Percentiles rank a stretch among this genome's conserved stretches.
Conservation (phyloP, 805 yeast genomes). For the Wickerhamomyces alni region DNA sequence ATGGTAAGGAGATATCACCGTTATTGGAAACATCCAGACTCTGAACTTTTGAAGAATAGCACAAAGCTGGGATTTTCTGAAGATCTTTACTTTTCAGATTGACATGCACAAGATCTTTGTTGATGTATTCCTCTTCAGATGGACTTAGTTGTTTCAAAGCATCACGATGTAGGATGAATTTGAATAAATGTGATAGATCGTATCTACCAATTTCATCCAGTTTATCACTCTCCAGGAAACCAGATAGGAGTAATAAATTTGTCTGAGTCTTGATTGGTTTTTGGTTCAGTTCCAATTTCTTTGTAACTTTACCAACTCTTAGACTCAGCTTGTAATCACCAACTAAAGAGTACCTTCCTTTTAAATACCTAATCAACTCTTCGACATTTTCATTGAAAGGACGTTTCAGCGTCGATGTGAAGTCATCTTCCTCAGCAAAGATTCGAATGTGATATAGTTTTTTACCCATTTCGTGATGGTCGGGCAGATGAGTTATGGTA, state of each 20-base stretch:
- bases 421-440: constrained; percentile 77
- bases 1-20: constrained; percentile 78
- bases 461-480: constrained; percentile 18
- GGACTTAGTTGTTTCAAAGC: constrained; percentile 53
- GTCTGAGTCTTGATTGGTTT: constrained; percentile 75
- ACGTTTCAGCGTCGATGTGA: constrained; percentile 74
- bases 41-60: constrained; percentile 78
- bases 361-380: constrained; percentile 64
- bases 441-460: constrained; percentile 55
- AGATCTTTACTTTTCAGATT: constrained; percentile 67
- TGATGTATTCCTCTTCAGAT: constrained; percentile 64
- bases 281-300: constrained; percentile 66
- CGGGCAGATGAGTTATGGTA: constrained; percentile 23
- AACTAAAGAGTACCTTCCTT: constrained; percentile 66
- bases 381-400: constrained; percentile 71
- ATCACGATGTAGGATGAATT: constrained; percentile 65
- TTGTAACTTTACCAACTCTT: constrained; percentile 69
- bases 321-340: constrained; percentile 74
- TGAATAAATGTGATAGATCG: constrained; percentile 76
- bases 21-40: constrained; percentile 79
- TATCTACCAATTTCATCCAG: constrained; percentile 75
- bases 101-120: constrained; percentile 65
- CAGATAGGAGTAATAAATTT: constrained; percentile 65
- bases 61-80: constrained; percentile 78
- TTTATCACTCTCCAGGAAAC: constrained; percentile 73